Conservation (phyloP, 371 early-diverging fungal genomes). For the Mucor plumbeus region DNA sequence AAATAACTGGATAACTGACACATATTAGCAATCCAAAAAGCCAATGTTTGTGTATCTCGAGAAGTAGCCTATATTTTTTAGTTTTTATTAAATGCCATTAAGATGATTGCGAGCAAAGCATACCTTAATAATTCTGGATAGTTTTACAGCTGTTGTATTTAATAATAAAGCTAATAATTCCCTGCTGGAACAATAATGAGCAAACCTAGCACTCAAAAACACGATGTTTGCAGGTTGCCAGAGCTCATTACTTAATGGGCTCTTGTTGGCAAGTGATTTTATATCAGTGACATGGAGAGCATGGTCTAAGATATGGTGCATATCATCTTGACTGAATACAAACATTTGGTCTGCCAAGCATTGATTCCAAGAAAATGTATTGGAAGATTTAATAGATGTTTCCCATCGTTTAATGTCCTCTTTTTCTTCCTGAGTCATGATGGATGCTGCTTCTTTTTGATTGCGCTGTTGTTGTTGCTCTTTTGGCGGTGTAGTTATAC, state of each 20-base stretch:
- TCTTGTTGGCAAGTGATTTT: constrained; percentile 41
- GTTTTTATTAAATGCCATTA: constrained; percentile 13
- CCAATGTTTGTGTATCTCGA: constrained; percentile 39
- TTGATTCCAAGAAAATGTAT: constrained; percentile 73
- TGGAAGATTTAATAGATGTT: constrained; percentile 29
- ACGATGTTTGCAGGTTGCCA: constrained; percentile 83
- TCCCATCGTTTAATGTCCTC: constrained; percentile 33
- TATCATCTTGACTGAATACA: constrained; percentile 75
- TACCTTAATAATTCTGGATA: constrained; percentile 62
- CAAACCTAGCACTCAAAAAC: constrained; percentile 88
- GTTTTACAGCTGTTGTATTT: constrained; percentile 51
- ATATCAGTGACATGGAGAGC: constrained; percentile 53
- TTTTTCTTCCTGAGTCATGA: constrained; percentile 31
- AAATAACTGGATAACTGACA: constrained; percentile 78
- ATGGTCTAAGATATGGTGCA: constrained; percentile 70
- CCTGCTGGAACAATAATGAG: constrained; percentile 70
- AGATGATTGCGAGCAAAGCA: too few relatives aligned
- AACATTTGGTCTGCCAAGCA: constrained; percentile 89
- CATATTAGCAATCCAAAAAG: constrained; percentile 85
- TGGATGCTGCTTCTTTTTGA: background rate
- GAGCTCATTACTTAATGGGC: constrained; percentile 36
- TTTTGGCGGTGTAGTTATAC: background rate
- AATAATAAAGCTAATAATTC: constrained; percentile 74
- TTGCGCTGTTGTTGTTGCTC: constrained; percentile 1
- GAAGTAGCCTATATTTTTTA: constrained; percentile 25